Evolutionary conservation across 139 green algal species (phyloP).

Genomic region (Penium margaritaceum): DNA sequence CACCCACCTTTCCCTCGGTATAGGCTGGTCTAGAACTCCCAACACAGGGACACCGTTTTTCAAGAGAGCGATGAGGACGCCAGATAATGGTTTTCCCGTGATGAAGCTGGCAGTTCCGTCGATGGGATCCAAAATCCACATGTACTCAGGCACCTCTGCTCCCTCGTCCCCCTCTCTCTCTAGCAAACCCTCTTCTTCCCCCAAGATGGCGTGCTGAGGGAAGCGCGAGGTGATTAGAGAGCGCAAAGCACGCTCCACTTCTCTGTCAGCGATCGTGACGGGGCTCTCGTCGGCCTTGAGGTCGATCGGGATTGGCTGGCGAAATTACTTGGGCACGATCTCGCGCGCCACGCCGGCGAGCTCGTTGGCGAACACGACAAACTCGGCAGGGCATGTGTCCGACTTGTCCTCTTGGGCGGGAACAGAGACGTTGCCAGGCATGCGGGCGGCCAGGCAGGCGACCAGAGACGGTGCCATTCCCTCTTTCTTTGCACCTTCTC

Average conservation of each 20-base stretch:
- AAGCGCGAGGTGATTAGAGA: constrained; percentile 1
- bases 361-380: constrained; percentile 61
- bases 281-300: constrained; percentile 72
- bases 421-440: too few species aligned
- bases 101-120: constrained; percentile 98
- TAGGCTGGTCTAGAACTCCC: constrained; percentile 91
- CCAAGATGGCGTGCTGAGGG: constrained; percentile 24
- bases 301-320: constrained; percentile 65
- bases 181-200: constrained; percentile 15
- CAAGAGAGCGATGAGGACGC: constrained; percentile 86
- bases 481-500: too few species aligned
- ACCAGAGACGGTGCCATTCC: too few species aligned
- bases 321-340: constrained; percentile 70
- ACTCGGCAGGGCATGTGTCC: too few species aligned
- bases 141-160: constrained; percentile 52
- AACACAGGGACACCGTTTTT: constrained; percentile 71
- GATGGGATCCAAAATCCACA: constrained; percentile 96
- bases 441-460: too few species aligned
- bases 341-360: constrained; percentile 66
- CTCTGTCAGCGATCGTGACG: constrained; percentile 12
- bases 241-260: background rate
- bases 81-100: constrained; percentile 95
- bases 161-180: constrained; percentile 11
- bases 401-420: too few species aligned
- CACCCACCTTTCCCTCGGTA: constrained; percentile 82